Evolutionary conservation across 73 alveolate species (phyloP).

Genomic region (Symbiodinium pilosum): DNA sequence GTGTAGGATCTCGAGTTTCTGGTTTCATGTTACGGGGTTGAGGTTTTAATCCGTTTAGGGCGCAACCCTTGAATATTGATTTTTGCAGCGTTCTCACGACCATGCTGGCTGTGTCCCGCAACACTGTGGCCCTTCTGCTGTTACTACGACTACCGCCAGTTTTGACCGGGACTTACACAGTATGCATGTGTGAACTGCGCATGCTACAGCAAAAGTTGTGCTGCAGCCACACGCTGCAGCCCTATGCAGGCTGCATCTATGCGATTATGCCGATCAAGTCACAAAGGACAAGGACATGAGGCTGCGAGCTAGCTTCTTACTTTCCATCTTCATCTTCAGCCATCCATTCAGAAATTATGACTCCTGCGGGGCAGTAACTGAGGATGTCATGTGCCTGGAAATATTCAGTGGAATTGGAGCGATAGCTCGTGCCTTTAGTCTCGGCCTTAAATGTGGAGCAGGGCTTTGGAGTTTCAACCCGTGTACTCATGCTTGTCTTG

Average conservation of each 20-base stretch:
- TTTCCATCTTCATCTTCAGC: no score
- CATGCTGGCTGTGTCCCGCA: no score
- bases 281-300: not conserved
- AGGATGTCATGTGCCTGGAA: not conserved
- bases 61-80: no score
- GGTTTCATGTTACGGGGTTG: no score
- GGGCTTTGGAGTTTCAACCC: not conserved
- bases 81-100: no score
- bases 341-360: not conserved
- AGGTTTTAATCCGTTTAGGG: no score
- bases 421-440: not conserved
- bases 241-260: not conserved
- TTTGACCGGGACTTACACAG: not conserved
- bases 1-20: no score
- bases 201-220: no score
- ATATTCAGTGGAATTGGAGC: not conserved
- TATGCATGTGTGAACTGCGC: not conserved
- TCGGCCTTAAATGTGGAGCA: not conserved
- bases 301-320: not conserved
- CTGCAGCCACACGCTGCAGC: not conserved
- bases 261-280: not conserved
- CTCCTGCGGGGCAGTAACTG: not conserved
- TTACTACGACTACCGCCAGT: not conserved
- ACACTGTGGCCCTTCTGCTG: no score
- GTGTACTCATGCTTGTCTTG: no score